Base-by-base conservation (phyloP, 208 protist genomes). In the Trypanosoma avium region DNA sequence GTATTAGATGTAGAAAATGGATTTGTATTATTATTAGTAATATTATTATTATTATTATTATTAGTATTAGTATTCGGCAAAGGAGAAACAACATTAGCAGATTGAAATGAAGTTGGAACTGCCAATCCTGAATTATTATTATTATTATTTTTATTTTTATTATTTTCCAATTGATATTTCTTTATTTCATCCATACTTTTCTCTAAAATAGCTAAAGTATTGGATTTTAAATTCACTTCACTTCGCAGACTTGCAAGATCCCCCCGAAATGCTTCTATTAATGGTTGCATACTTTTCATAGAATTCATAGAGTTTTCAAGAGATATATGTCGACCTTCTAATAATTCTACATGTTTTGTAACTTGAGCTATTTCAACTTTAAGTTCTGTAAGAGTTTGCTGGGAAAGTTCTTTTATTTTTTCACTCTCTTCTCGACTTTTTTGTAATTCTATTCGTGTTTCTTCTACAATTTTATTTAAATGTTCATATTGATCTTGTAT, bases 381-480 rank as follows among this genome's bases (percentile, higher is more conserved):
- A n/a, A 70, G 53, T 2, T 70, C 64, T 26, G n/a, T 33, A 4
- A 62, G 19, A 12, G 40, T n/a, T n/a, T n/a, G n/a, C n/a, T n/a
- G n/a, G n/a, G n/a, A n/a, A n/a, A n/a, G n/a, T n/a, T n/a, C n/a
- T n/a, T n/a, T n/a, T n/a, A n/a, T n/a, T n/a, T n/a, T 38, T 7
- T 70, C 64, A 33, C 17, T 52, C 21, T 57, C 64, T 35, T 61
- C 64, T 12, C 64, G 64, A 36, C 54, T 62, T 4, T 55, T 53
- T n/a, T 56, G 53, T 32, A 70, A 24, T 46, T 70, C 64, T n/a
- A 10, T 35, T 4, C 64, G 64, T n/a, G 64, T 56, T 35, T 70
- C 64, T 9, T 61, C 55, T 9, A 70, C 46, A n/a, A 54, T 15
- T 26, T 30, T 59, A 22, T 36, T 48, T 21, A 70, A 24, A 7